A percentile compares a stretch with the other conserved stretches of the same genome.
phyloP scores from a whole-genome alignment of 2,329 filamentous ascomycete genomes.

The Rhexocercosporidium sp. region DNA sequence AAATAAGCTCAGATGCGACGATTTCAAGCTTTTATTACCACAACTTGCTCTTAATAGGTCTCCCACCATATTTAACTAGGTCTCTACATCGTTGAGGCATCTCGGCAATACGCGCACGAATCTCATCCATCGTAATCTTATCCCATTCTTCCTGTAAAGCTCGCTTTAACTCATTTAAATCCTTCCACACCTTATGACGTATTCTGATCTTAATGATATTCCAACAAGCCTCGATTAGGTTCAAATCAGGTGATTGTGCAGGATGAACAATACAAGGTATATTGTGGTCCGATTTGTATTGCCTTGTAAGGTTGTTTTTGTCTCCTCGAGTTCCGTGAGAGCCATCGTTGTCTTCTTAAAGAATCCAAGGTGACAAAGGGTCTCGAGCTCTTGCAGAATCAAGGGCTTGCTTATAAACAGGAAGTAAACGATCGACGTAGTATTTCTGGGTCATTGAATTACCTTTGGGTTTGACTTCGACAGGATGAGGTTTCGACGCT shows the following conservation, averaged over 20 bases:
- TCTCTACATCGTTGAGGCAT: constrained; percentile 12
- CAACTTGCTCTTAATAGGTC: neutral
- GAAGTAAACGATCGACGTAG: constrained; percentile 18
- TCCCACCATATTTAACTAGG: neutral
- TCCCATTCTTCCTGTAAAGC: constrained; percentile 19
- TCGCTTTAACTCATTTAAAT: constrained; percentile 10
- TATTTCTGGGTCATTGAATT: constrained; percentile 24
- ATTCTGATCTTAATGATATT: constrained; percentile 3
- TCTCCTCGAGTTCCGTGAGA: constrained; percentile 8
- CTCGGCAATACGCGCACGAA: constrained; percentile 14
- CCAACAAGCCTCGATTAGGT: neutral
- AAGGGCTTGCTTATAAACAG: constrained; percentile 16
- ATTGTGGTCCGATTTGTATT: constrained; percentile 1
- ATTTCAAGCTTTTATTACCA: neutral
- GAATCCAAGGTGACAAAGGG: constrained; percentile 1
- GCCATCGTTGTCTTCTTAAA: constrained; percentile 17
- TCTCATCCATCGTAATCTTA: constrained; percentile 22
- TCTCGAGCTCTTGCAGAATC: constrained; percentile 4
- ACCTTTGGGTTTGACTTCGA: constrained; percentile 12
- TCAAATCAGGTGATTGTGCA: neutral
- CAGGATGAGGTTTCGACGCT: constrained; percentile 10
- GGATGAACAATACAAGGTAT: neutral
- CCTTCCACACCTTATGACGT: neutral
- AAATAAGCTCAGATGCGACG: neutral
- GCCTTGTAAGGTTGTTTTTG: neutral